phyloP scores from a whole-genome alignment of 2,329 filamentous ascomycete genomes.

The Triangularia verruculosa region DNA sequence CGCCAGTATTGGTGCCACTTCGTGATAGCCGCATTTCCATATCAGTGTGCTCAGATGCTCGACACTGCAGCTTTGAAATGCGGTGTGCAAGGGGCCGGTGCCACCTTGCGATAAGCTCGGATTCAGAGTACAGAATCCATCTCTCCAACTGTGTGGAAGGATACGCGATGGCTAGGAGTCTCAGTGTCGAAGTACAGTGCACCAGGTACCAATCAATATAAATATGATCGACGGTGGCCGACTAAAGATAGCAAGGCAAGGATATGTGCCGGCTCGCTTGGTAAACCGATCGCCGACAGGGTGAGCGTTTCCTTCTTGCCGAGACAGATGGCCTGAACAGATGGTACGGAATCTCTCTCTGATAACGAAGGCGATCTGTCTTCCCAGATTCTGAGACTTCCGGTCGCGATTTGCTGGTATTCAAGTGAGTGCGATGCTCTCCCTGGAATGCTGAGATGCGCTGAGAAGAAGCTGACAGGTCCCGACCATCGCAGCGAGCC shows the following conservation, averaged over 20 bases:
- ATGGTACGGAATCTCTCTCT: no score
- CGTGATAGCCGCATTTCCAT: not conserved
- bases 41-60: not conserved
- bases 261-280: not conserved
- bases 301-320: not conserved
- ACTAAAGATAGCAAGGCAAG: constrained; percentile 5
- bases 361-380: no score
- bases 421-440: not conserved
- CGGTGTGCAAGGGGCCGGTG: not conserved
- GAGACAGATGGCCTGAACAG: not conserved
- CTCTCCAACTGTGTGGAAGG: not conserved
- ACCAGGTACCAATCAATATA: not conserved
- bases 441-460: not conserved
- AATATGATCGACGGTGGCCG: constrained; percentile 1
- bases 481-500: not conserved
- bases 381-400: not conserved
- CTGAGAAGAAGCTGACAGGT: not conserved
- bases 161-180: not conserved
- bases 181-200: not conserved
- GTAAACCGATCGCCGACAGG: not conserved
- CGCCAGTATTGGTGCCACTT: not conserved
- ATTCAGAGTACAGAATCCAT: not conserved
- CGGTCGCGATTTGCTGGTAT: not conserved
- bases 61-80: not conserved
- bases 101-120: not conserved